phyloP scores from a whole-genome alignment of 495 filamentous ascomycete genomes.

The Cairneyella variabilis region DNA sequence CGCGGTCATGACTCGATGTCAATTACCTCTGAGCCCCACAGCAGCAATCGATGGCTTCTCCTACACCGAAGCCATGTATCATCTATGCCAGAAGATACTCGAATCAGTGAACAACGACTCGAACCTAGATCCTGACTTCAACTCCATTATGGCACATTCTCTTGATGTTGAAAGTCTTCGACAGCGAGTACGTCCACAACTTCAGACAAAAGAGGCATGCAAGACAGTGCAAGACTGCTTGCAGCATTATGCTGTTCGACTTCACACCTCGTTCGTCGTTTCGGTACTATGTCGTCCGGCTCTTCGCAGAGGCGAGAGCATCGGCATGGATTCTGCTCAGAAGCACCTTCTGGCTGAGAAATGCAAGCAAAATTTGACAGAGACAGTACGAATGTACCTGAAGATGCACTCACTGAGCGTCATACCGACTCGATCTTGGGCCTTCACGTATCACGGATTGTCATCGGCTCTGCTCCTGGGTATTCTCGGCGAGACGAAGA shows the following conservation, averaged over 20 bases:
- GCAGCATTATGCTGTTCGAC: constrained; percentile 49
- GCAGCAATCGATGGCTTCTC: constrained; percentile 38
- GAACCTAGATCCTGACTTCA: constrained; percentile 37
- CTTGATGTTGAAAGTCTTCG: constrained; percentile 44
- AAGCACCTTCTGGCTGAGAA: constrained; percentile 45
- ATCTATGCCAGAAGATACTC: constrained; percentile 47
- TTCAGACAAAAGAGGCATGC: constrained; percentile 47
- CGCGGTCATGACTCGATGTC: constrained; percentile 19
- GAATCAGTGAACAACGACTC: constrained; percentile 49
- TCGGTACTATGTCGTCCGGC: constrained; percentile 53
- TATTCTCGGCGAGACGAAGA: constrained; percentile 57
- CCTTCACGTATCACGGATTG: constrained; percentile 61
- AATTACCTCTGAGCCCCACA: constrained; percentile 35
- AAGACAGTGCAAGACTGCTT: constrained; percentile 50
- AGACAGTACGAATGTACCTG: constrained; percentile 65
- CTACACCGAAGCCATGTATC: constrained; percentile 53
- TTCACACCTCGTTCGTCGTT: constrained; percentile 52
- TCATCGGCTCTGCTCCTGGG: constrained; percentile 62
- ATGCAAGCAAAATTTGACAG: constrained; percentile 59
- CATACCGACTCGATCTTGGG: constrained; percentile 62
- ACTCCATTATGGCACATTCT: constrained; percentile 44
- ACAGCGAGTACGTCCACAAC: constrained; percentile 34
- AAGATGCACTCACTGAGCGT: constrained; percentile 64
- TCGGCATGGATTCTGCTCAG: constrained; percentile 36
- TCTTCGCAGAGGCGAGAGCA: constrained; percentile 38